phyloP scores from a whole-genome alignment of 805 yeast species.

The Metschnikowia reukaufii region DNA sequence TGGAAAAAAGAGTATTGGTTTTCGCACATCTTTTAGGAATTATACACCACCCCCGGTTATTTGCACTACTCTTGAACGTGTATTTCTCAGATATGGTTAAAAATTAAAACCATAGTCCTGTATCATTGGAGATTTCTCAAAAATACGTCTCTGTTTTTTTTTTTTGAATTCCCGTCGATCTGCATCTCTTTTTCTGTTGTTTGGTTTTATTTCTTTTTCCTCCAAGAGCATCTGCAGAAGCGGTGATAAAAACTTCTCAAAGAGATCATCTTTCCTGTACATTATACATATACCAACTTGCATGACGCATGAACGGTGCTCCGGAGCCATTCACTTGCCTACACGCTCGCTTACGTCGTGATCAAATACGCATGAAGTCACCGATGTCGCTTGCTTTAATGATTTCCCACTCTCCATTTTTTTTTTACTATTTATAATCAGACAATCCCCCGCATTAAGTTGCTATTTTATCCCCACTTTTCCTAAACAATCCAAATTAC shows the following conservation, averaged over 20 bases:
- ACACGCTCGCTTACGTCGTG: conserved; percentile 3
- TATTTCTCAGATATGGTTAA: not conserved
- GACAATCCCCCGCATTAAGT: too few species aligned
- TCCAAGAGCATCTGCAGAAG: not conserved
- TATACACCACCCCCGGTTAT: too few species aligned
- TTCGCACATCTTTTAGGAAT: too few species aligned
- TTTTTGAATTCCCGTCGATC: too few species aligned
- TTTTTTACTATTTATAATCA: too few species aligned
- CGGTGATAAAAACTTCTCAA: not conserved
- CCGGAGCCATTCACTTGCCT: not conserved
- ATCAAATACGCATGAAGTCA: not conserved
- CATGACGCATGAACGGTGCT: not conserved
- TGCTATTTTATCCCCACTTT: too few species aligned
- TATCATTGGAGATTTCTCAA: too few species aligned
- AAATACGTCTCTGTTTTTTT: not conserved
- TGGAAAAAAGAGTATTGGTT: too few species aligned
- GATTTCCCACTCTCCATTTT: not conserved
- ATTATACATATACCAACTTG: not conserved
- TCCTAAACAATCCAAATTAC: too few species aligned
- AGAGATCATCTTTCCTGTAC: not conserved
- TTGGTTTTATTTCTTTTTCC: not conserved
- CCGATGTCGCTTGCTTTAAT: not conserved
- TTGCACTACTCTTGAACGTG: too few species aligned
- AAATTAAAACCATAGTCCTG: not conserved
- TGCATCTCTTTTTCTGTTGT: not conserved